Evolutionary conservation across 2,329 filamentous ascomycete species (phyloP), one percentile per base, ranked within the genome.

Genomic region (Arachnomyces sp.): DNA sequence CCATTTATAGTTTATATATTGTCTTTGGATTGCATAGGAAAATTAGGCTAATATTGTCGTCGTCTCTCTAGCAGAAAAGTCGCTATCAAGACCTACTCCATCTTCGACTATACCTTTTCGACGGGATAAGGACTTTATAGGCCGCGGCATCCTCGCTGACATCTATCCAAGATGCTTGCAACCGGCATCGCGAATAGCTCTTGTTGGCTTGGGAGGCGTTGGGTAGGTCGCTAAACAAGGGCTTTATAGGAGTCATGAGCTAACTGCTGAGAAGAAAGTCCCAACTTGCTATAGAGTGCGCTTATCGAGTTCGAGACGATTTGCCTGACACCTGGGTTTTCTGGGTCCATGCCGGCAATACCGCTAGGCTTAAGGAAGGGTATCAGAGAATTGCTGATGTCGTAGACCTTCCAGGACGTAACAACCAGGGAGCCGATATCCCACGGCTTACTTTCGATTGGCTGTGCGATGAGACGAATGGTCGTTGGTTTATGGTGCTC

Each of bases 201-300:
- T 64, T 7, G 49, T 58, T 0, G 61, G 62, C n/a, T 40, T 65
- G 2, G 62, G 61, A 3, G 60, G 62, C 11, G 49, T 62, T 28
- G 45, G 63, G 49, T 55, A 63, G 53, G 40, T 33, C 31, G 31
- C 11, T 16, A 34, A 7, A 3, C 20, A 15, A 31, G n/a, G n/a
- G n/a, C n/a, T n/a, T n/a, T n/a, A n/a, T n/a, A n/a, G n/a, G n/a
- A n/a, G n/a, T n/a, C n/a, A n/a, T n/a, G n/a, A n/a, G n/a, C n/a
- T 18, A 43, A n/a, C 13, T 29, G 2, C 3, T 39, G 3, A 30
- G 31, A 28, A 51, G 58, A 2, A 61, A 61, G 36, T 53, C 57
- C 0, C 55, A 59, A 14, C 38, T 60, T 13, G 49, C 46, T 1
- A 39, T 61, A 8, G 51, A 58, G 17, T 36, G 54, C 16, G 51